phyloP scores from a whole-genome alignment of 2,329 filamentous ascomycete genomes.

The Aspergillus brasiliensis region DNA sequence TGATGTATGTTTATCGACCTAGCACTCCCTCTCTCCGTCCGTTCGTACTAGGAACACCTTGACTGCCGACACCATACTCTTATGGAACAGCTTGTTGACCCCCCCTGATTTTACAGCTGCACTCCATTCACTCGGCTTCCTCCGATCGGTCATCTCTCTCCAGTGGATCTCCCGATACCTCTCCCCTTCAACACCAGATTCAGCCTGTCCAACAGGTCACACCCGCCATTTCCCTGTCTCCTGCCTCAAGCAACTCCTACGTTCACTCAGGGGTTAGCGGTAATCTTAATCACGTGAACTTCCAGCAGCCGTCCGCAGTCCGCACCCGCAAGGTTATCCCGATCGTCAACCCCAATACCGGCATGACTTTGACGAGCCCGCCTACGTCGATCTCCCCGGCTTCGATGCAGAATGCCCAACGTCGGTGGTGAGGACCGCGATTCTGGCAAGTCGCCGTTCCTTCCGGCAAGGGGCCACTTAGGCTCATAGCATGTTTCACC shows the following conservation, averaged over 20 bases:
- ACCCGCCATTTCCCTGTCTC: constrained; percentile 72
- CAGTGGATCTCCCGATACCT: constrained; percentile 89
- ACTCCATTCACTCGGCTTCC: constrained; percentile 83
- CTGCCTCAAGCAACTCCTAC: constrained; percentile 55
- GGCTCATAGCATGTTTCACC: constrained; percentile 35
- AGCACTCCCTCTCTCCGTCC: background rate
- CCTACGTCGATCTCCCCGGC: constrained; percentile 70
- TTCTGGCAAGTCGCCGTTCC: constrained; percentile 26
- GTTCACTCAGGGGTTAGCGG: constrained; percentile 70
- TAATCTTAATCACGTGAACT: constrained; percentile 70
- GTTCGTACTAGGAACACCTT: constrained; percentile 1
- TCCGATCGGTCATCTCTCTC: constrained; percentile 95
- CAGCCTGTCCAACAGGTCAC: constrained; percentile 73
- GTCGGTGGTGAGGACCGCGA: constrained; percentile 41
- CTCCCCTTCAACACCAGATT: constrained; percentile 81
- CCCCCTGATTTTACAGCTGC: constrained; percentile 60
- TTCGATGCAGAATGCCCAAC: constrained; percentile 58
- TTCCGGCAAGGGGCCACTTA: constrained; percentile 27
- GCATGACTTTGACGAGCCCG: constrained; percentile 84
- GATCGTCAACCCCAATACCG: constrained; percentile 94
- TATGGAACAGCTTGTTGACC: constrained; percentile 21
- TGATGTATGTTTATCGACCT: constrained; percentile 64
- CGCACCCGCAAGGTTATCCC: constrained; percentile 93
- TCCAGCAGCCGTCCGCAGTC: constrained; percentile 87
- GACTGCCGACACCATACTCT: background rate